phyloP scores from a whole-genome alignment of 108 stramenopile species.

The Schizochytrium sp. region DNA sequence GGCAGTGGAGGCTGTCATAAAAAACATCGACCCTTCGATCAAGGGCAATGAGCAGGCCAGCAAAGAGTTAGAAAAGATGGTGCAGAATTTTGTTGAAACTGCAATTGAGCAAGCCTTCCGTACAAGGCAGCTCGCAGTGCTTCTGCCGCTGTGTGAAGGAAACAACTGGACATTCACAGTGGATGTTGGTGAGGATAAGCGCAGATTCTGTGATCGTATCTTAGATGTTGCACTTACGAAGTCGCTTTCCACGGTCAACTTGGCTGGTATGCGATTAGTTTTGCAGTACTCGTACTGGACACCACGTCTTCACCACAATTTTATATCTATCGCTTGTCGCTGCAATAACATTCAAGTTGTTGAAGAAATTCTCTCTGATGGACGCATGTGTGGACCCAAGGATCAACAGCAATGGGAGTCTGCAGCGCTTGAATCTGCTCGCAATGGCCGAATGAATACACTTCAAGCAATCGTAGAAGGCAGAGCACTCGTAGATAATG shows the following conservation, averaged over 20 bases:
- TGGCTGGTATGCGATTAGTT: neutral
- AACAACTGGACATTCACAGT: neutral
- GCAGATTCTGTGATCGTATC: neutral
- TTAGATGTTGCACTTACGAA: neutral
- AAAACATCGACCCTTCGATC: neutral
- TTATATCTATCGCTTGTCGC: neutral
- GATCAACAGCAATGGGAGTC: neutral
- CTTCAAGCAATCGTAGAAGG: neutral
- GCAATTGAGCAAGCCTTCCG: neutral
- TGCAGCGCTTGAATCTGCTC: constrained; percentile 13
- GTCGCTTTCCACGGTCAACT: neutral
- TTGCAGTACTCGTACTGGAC: neutral
- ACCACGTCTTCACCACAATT: neutral
- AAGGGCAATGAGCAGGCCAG: neutral
- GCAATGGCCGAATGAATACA: neutral
- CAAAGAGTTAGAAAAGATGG: neutral
- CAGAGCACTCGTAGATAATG: neutral
- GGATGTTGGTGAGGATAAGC: neutral
- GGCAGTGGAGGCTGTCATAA: neutral
- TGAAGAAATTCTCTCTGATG: neutral
- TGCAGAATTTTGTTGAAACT: constrained; percentile 26
- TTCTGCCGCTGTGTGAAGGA: neutral
- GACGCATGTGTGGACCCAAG: neutral
- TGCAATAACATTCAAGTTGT: neutral
- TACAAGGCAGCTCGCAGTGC: neutral